Base-by-base conservation (phyloP, 2,329 filamentous ascomycete species). In the Pestalotiopsis sp. region DNA sequence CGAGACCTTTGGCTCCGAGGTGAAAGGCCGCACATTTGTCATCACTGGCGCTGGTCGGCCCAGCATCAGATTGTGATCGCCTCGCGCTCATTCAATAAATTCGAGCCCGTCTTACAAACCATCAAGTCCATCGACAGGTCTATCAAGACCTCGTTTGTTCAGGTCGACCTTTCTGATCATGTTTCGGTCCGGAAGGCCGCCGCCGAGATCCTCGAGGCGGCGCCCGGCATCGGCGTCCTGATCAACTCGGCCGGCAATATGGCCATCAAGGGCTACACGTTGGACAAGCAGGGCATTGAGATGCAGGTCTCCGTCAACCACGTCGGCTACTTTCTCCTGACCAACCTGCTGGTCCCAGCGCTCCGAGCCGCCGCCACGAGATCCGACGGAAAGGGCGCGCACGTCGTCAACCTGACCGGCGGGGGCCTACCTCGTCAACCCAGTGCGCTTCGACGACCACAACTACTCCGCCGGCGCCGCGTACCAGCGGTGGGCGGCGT, bases 261-360 rank as follows among this genome's bases (percentile, higher is more conserved):
- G 66, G 56, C 56, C 31, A 17, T 67, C n/a, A 13, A 52, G 11
- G 38, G 52, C 1, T 61, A 57, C 27, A 61, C 58, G 31, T 23
- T 66, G 17, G 61, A 65, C n/a, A 23, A 40, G 31, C 41, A 63
- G 58, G 58, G 27, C 6, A 67, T 69, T 20, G 68, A 70, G 17
- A 38, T 64, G 17, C 41, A 68, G 23, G 65, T 69, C 3, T 58
- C 59, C 2, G 36, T 31, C n/a, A 65, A 67, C 13, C 56, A 70
- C 4, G 25, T 70, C 20, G 62, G 65, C 2, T 63, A 67, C 27
- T 67, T 67, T 14, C 58, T 63, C 12, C 36, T 63, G 36, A 56
- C 58, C 17, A 67, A 63, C 31, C 57, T 67, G 17, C 36, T 63
- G 12, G 23, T 62, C 3, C 23, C 57, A 2, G 38, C 4, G 65